A percentile compares a stretch with the other conserved stretches of the same genome.
Evolutionary conservation across 1,139 yeast genomes (phyloP).

Genomic region (Hyphopichia khmerensis): DNA sequence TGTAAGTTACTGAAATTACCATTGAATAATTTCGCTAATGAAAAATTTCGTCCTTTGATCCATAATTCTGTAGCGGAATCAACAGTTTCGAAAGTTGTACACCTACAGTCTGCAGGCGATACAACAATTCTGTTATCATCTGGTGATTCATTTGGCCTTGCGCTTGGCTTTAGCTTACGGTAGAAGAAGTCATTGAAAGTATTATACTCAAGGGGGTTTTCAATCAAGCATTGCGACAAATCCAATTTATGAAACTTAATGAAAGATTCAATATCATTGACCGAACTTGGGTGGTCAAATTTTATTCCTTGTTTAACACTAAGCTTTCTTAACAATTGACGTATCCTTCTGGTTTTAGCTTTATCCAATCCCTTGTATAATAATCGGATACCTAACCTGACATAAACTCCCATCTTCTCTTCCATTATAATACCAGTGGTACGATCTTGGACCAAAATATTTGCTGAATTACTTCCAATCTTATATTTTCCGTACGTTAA

Average conservation of each 20-base stretch:
- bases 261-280: constrained; percentile 68
- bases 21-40: constrained; percentile 62
- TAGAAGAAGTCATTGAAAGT: constrained; percentile 91
- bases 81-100: constrained; percentile 66
- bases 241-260: constrained; percentile 79
- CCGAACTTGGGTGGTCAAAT: constrained; percentile 71
- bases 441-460: constrained; percentile 90
- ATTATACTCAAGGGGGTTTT: constrained; percentile 48
- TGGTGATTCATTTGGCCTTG: constrained; percentile 67
- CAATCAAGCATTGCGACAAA: constrained; percentile 61
- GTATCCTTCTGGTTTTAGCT: constrained; percentile 55
- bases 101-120: constrained; percentile 89
- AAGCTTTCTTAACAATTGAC: constrained; percentile 57
- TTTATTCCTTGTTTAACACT: constrained; percentile 82
- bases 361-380: constrained; percentile 72
- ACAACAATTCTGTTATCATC: constrained; percentile 49
- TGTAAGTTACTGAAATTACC: constrained; percentile 54
- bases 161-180: constrained; percentile 68
- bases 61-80: constrained; percentile 72
- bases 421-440: constrained; percentile 83
- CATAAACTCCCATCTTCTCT: constrained; percentile 89
- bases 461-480: constrained; percentile 89
- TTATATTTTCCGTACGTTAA: constrained; percentile 86
- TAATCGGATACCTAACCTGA: constrained; percentile 80
- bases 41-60: constrained; percentile 86